A percentile compares a stretch with the other conserved stretches of the same genome.
Conservation (phyloP, 805 yeast species). For the Saccharomycopsis fermentans region DNA sequence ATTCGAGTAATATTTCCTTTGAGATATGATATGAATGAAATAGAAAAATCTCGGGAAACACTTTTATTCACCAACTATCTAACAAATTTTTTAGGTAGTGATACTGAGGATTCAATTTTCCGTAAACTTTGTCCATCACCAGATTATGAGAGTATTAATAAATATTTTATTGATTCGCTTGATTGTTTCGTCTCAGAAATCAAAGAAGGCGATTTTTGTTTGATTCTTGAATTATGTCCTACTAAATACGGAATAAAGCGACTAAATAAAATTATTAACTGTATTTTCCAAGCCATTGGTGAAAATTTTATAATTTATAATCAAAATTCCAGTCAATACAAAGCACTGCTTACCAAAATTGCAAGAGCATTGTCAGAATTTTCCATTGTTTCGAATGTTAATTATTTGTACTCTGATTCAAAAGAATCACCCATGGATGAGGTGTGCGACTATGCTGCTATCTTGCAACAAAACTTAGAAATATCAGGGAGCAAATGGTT, state of each 20-base stretch:
- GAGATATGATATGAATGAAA: not conserved
- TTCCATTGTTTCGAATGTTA: slow-evolving; percentile 36
- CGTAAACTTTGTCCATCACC: not conserved
- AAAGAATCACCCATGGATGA: slow-evolving; percentile 37
- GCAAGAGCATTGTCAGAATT: slow-evolving; percentile 38
- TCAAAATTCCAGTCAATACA: not conserved
- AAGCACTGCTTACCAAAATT: slow-evolving; percentile 20
- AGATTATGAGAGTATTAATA: not conserved
- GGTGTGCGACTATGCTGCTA: slow-evolving; percentile 31
- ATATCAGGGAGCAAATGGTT: slow-evolving; percentile 30
- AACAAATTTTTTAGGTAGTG: slow-evolving; percentile 57
- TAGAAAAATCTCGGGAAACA: slow-evolving; percentile 18
- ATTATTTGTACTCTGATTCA: slow-evolving; percentile 34
- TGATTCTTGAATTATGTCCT: slow-evolving; percentile 42
- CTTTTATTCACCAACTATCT: slow-evolving; percentile 33
- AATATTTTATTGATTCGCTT: not conserved
- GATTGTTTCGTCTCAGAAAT: slow-evolving; percentile 25
- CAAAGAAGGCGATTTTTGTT: slow-evolving; percentile 27
- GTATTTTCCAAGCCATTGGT: slow-evolving; percentile 18
- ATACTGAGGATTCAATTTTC: not conserved
- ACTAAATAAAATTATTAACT: slow-evolving; percentile 20
- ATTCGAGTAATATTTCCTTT: slow-evolving; percentile 41
- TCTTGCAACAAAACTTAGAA: slow-evolving; percentile 30
- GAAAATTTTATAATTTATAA: not conserved
- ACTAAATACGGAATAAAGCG: slow-evolving; percentile 35